Base-by-base conservation (phyloP, 2,329 filamentous ascomycete genomes). In the Elsinoe perseae region DNA sequence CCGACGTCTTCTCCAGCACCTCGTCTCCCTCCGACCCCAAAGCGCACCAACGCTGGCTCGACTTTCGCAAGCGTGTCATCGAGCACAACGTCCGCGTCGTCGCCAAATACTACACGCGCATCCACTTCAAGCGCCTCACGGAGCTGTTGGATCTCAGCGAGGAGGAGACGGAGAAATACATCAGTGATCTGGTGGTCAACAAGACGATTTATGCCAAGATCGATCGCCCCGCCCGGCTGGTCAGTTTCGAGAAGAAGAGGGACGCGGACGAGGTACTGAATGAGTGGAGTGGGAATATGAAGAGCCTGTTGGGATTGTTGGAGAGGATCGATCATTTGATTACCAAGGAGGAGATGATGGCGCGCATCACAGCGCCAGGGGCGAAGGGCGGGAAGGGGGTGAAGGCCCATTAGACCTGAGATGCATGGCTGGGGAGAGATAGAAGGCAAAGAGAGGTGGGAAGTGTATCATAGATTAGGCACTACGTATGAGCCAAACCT, bases 311-410 rank as follows among this genome's bases (percentile, higher is more conserved):
- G 62, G 89, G 89, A 9, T 75, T 92, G 56, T 69, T 95, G 68
- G 90, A 95, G 78, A 81, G 90, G 61, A 95, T 98, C 60, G 93
- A 98, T 69, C 93, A 98, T 72, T 79, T 98, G 66, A 98, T 98
- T 68, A 98, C 95, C 56, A 97, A 97, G 80, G 93, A 98, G 75
- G 93, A 98, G 79, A 98, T 98, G 93, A 98, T 98, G 93, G 93
- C 93, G 38, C 82, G 91, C 58, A 97, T 98, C 66, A 86, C 93
- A 72, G 48, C 25, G 28, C 53, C 53, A 5, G 89, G 89, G 4
- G 77, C 64, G 25, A 73, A 70, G 61, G 66, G 69, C n/a, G 71
- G 63, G 56, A 72, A 68, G 67, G 64, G 62, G 1, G 61, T 46
- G 27, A 73, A 73, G 61, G 69, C 64, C 25, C 68, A 72, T 27